Evolutionary conservation across 139 green algal species (phyloP).

Genomic region (Auxenochlorella pyrenoidosa): DNA sequence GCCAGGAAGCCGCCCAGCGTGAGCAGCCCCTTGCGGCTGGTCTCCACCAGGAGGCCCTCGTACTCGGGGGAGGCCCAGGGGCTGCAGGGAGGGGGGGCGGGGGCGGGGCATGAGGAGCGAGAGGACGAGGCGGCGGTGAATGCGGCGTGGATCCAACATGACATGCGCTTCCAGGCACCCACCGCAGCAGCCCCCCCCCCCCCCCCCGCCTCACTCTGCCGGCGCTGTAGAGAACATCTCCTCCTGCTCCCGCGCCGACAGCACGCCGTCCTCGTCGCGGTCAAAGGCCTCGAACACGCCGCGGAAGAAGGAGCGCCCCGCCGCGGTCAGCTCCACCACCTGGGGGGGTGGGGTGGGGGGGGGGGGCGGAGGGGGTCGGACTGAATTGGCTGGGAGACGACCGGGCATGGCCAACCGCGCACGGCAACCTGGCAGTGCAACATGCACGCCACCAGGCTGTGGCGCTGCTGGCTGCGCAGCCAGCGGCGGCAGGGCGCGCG

Average conservation of each 20-base stretch:
- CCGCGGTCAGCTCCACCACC: constrained; percentile 71
- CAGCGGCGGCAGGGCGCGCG: too few relatives aligned
- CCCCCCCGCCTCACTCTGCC: constrained; percentile 4
- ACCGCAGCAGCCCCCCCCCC: too few relatives aligned
- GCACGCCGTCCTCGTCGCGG: constrained; percentile 59
- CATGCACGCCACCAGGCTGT: too few relatives aligned
- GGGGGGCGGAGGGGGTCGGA: neutral
- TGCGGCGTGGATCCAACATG: neutral
- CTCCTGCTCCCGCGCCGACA: constrained; percentile 57
- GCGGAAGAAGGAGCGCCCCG: constrained; percentile 64
- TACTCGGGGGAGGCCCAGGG: constrained; percentile 41
- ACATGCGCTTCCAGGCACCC: neutral
- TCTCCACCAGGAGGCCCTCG: constrained; percentile 58
- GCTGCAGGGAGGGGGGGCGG: constrained; percentile 6
- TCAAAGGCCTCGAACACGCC: constrained; percentile 66
- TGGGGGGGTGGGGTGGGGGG: constrained; percentile 14
- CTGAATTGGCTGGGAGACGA: neutral
- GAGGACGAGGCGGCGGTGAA: too few relatives aligned
- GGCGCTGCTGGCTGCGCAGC: too few relatives aligned
- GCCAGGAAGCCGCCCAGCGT: constrained; percentile 67
- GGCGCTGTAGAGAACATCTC: constrained; percentile 73
- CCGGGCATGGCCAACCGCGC: too few relatives aligned
- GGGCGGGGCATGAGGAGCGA: neutral
- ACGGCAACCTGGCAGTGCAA: too few relatives aligned
- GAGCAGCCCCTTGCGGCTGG: constrained; percentile 45